phyloP scores from a whole-genome alignment of 2,329 filamentous ascomycete species.

The Arthrobotrys musiformis region DNA sequence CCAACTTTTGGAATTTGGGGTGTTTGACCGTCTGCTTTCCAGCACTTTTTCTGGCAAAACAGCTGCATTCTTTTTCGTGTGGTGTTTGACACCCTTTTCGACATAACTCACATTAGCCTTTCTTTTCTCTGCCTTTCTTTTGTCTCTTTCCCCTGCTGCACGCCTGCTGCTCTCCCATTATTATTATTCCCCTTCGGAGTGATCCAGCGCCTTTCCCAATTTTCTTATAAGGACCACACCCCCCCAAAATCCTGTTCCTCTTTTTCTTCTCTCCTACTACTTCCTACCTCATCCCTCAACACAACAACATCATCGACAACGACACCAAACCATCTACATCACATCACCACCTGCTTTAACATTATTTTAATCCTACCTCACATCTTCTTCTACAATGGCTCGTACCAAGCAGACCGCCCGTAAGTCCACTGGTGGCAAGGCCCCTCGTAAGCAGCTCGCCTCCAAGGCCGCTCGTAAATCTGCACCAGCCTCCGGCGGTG shows the following conservation, averaged over 20 bases:
- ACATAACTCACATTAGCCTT: too few species aligned
- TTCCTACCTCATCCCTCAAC: slow-evolving; percentile 57
- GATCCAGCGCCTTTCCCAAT: slow-evolving; percentile 45
- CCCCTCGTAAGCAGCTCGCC: slow-evolving; percentile 93
- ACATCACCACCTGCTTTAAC: slow-evolving; percentile 19
- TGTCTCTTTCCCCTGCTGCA: too few species aligned
- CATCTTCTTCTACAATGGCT: slow-evolving; percentile 60
- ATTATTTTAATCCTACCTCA: slow-evolving; percentile 9
- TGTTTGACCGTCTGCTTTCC: slow-evolving; percentile 44
- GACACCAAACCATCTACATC: slow-evolving; percentile 55
- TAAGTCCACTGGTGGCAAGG: slow-evolving; percentile 84
- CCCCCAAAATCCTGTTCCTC: slow-evolving; percentile 57
- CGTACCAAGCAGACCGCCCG: slow-evolving; percentile 67
- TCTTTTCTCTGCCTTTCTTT: too few species aligned
- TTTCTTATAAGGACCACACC: slow-evolving; percentile 60
- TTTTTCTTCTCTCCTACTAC: slow-evolving; percentile 33
- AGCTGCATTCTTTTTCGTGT: slow-evolving; percentile 20
- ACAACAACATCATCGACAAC: slow-evolving; percentile 57
- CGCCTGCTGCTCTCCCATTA: too few species aligned
- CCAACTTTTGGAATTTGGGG: slow-evolving; percentile 29
- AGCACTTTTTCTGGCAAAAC: slow-evolving; percentile 3
- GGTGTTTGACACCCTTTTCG: slow-evolving; percentile 49
- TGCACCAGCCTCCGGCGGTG: slow-evolving; percentile 87
- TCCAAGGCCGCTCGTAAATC: slow-evolving; percentile 99
- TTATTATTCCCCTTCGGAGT: slow-evolving; percentile 24